phyloP scores from a whole-genome alignment of 2,329 filamentous ascomycete genomes.

The Scopulariopsis brevicaulis region DNA sequence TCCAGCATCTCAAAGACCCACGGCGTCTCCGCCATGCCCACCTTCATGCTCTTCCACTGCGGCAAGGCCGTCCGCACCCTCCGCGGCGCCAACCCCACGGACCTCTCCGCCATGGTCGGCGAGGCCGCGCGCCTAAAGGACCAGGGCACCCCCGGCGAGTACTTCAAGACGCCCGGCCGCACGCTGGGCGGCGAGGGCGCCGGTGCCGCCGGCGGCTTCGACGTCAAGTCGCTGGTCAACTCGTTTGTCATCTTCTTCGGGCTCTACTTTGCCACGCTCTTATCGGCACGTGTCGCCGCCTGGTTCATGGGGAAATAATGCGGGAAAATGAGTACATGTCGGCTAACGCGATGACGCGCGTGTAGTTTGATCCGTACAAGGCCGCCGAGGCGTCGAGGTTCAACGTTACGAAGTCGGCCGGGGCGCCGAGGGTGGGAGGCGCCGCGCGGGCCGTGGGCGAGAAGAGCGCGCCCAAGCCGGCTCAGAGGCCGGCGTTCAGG shows the following conservation, averaged over 20 bases:
- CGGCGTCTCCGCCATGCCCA: slow-evolving; percentile 80
- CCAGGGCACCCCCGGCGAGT: slow-evolving; percentile 29
- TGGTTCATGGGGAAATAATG: not conserved
- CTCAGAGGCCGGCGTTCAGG: slow-evolving; percentile 28
- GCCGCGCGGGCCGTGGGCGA: slow-evolving; percentile 9
- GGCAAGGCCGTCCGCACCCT: slow-evolving; percentile 64
- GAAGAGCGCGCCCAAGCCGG: slow-evolving; percentile 10
- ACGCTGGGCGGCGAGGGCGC: slow-evolving; percentile 44
- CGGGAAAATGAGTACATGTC: slow-evolving; percentile 12
- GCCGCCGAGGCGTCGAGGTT: slow-evolving; percentile 48
- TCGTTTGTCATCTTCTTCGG: slow-evolving; percentile 43
- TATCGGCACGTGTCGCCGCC: slow-evolving; percentile 34
- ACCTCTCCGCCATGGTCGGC: slow-evolving; percentile 65
- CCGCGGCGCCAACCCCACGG: slow-evolving; percentile 67
- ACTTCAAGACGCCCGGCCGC: slow-evolving; percentile 43
- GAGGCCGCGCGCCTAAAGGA: slow-evolving; percentile 48
- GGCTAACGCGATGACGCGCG: not conserved
- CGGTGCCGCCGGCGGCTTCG: slow-evolving; percentile 13
- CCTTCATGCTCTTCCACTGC: slow-evolving; percentile 82
- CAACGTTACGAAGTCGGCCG: slow-evolving; percentile 35
- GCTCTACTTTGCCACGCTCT: slow-evolving; percentile 49
- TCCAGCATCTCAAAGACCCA: slow-evolving; percentile 66
- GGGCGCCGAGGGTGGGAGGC: slow-evolving; percentile 7
- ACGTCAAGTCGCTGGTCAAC: slow-evolving; percentile 34
- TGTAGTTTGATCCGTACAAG: slow-evolving; percentile 49